Evolutionary conservation across 2,329 filamentous ascomycete species (phyloP).

Genomic region (Venturia nashicola): DNA sequence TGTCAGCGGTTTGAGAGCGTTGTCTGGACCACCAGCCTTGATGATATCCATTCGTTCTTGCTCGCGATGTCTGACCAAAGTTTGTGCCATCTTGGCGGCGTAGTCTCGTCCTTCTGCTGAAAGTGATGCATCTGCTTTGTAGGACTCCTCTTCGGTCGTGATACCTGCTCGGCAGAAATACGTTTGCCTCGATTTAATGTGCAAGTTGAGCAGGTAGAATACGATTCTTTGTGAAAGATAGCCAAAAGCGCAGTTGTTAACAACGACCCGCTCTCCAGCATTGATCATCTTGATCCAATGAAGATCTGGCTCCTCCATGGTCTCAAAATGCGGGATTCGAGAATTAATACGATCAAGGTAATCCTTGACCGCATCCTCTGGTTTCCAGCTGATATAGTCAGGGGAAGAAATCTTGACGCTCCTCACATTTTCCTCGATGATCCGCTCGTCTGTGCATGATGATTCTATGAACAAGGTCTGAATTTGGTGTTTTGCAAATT

Average conservation of each 20-base stretch:
- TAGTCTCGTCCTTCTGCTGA: conserved; percentile 73
- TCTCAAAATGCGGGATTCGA: conserved; percentile 92
- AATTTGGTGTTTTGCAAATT: conserved; percentile 96
- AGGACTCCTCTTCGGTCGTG: conserved; percentile 77
- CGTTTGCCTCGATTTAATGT: conserved; percentile 88
- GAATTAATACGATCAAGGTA: conserved; percentile 83
- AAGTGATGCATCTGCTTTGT: conserved; percentile 79
- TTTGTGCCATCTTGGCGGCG: conserved; percentile 64
- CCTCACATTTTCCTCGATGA: conserved; percentile 91
- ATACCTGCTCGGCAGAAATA: conserved; percentile 86
- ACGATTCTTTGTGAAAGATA: conserved; percentile 96
- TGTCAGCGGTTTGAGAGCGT: conserved; percentile 65
- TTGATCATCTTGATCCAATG: conserved; percentile 99
- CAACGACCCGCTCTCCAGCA: conserved; percentile 79
- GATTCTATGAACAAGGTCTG: conserved; percentile 96
- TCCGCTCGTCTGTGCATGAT: conserved; percentile 81
- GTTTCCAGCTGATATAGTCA: conserved; percentile 87
- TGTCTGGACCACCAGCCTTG: conserved; percentile 53
- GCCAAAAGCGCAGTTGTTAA: conserved; percentile 95
- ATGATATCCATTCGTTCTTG: conserved; percentile 61
- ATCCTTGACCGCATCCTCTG: conserved; percentile 81
- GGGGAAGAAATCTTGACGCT: conserved; percentile 97
- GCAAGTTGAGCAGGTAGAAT: conserved; percentile 93
- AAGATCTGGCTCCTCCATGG: conserved; percentile 85
- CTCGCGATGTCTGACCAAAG: conserved; percentile 70